Evolutionary conservation across 2,329 filamentous ascomycete species (phyloP).

Genomic region (Verticillium isaacii): DNA sequence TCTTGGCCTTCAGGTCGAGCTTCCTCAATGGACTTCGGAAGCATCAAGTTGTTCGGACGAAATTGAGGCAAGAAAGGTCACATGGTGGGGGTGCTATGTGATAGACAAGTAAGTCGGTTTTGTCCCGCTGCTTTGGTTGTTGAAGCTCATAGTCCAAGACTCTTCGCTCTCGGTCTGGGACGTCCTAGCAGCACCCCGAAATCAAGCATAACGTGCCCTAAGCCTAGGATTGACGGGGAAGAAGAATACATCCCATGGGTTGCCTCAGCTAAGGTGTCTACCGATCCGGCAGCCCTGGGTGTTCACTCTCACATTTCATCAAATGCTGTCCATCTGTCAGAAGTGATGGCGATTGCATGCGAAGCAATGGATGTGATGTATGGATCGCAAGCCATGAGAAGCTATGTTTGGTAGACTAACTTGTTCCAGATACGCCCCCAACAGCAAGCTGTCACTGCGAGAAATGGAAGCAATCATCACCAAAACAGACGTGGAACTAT

Average conservation of each 20-base stretch:
- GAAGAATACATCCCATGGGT: constrained; percentile 14
- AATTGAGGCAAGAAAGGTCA: constrained; percentile 14
- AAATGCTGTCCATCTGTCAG: constrained; percentile 11
- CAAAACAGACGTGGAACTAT: constrained; percentile 12
- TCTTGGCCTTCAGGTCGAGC: constrained; percentile 17
- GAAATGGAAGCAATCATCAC: constrained; percentile 11
- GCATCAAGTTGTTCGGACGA: constrained; percentile 12
- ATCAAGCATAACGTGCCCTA: constrained; percentile 14
- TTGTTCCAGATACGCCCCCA: constrained; percentile 1
- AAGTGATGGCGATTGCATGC: constrained; percentile 12
- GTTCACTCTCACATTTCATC: constrained; percentile 10
- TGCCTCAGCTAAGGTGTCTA: background rate
- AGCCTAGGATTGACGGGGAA: constrained; percentile 8
- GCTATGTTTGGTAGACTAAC: background rate
- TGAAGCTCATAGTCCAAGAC: background rate
- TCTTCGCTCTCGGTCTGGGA: constrained; percentile 13
- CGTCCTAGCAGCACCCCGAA: constrained; percentile 14
- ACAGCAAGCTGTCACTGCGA: constrained; percentile 4
- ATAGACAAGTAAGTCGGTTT: constrained; percentile 14
- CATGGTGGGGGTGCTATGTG: constrained; percentile 18
- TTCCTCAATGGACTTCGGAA: constrained; percentile 7
- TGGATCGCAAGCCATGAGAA: too few relatives aligned
- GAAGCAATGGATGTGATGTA: constrained; percentile 15
- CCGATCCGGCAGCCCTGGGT: background rate
- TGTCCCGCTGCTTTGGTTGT: background rate